These are phyloP conservation scores for Candida chauliodis DNA, from an alignment of 805 yeast species.

Conservation along the genomic window DNA sequence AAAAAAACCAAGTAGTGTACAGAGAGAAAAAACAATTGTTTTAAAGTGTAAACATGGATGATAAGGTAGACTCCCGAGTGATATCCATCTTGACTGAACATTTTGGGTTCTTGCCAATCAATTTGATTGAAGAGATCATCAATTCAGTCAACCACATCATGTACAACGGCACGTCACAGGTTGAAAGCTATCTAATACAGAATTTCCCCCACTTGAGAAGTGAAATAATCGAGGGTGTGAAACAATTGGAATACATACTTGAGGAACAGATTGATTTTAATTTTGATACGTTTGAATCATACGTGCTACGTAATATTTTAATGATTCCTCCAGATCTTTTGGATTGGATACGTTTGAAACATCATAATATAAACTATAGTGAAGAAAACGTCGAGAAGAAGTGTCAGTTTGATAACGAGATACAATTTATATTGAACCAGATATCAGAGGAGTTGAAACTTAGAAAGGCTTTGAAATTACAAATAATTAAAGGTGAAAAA, in stretches of 20 bases:
- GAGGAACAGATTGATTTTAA: constrained; percentile 75
- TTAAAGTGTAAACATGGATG: constrained; percentile 1
- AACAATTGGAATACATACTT: constrained; percentile 65
- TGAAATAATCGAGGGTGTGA: not conserved
- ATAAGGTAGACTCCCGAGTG: constrained; percentile 23
- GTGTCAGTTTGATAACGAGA: constrained; percentile 22
- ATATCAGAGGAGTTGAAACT: constrained; percentile 43
- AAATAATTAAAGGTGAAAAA: constrained; percentile 34
- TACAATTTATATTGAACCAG: constrained; percentile 31
- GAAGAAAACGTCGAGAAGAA: constrained; percentile 6
- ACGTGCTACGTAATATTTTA: constrained; percentile 73
- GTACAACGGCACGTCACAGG: constrained; percentile 76
- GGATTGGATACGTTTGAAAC: constrained; percentile 59
- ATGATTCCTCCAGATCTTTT: constrained; percentile 64
- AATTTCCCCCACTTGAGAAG: constrained; percentile 9
- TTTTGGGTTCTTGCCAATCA: constrained; percentile 77
- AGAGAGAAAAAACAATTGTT: not conserved
- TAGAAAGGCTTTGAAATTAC: constrained; percentile 38
- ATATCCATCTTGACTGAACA: constrained; percentile 71
- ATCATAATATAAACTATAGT: constrained; percentile 45
- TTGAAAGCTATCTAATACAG: constrained; percentile 58
- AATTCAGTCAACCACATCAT: constrained; percentile 82
- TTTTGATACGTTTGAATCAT: constrained; percentile 83
- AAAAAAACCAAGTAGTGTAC: constrained; percentile 1
- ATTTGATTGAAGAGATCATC: constrained; percentile 80